Evolutionary conservation across 192 early-diverging fungal genomes (phyloP).

Genomic region (Neocallimastix lanati): DNA sequence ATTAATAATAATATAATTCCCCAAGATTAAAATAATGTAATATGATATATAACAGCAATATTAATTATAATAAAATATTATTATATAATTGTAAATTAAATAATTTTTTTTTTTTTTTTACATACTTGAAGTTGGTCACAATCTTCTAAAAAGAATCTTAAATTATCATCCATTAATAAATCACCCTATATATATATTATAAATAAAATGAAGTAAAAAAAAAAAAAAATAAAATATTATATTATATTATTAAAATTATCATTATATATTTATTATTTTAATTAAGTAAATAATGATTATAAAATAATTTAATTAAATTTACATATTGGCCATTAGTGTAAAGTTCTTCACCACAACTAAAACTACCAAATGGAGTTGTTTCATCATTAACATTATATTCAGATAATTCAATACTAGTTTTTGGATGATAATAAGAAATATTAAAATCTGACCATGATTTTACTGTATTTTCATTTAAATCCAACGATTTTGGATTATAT

Average conservation of each 20-base stretch:
- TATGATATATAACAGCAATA: background rate
- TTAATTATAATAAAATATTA: no score
- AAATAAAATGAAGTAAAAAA: no score
- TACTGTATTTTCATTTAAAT: slow-evolving; percentile 19
- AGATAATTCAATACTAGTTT: slow-evolving; percentile 27
- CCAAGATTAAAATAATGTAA: background rate
- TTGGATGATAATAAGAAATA: slow-evolving; percentile 53
- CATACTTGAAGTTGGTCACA: background rate
- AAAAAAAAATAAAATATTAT: no score
- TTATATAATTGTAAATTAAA: no score
- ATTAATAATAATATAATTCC: background rate
- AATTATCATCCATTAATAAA: background rate
- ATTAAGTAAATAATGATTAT: no score
- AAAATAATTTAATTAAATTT: background rate
- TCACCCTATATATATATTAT: background rate
- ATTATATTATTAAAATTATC: no score
- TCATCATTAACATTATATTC: slow-evolving; percentile 33
- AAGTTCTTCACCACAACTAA: background rate
- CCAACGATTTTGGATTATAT: background rate
- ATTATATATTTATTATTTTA: no score
- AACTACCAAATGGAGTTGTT: background rate
- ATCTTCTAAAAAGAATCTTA: background rate
- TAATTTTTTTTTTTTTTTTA: no score
- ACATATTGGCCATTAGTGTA: background rate
- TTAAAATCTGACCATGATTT: slow-evolving; percentile 69